Conservation (phyloP, 2,329 filamentous ascomycete species). For the Colletotrichum higginsianum region DNA sequence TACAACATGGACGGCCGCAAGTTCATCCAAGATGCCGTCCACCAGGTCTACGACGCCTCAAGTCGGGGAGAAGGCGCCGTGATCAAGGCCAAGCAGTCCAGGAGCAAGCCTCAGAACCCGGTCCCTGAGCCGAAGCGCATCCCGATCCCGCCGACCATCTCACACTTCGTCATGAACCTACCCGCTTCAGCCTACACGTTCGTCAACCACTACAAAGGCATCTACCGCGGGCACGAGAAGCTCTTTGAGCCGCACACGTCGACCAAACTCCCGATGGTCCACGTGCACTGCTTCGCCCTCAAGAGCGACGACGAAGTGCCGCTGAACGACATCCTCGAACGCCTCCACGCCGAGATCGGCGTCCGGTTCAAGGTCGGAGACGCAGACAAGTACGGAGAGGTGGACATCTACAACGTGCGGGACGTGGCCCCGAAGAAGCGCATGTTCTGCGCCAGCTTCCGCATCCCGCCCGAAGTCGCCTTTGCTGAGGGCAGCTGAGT, state of each 20-base stretch:
- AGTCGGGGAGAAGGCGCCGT: constrained; percentile 67
- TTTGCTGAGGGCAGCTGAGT: constrained; percentile 65
- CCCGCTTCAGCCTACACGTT: constrained; percentile 92
- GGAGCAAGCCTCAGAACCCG: constrained; percentile 53
- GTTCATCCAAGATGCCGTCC: constrained; percentile 83
- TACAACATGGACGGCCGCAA: constrained; percentile 86
- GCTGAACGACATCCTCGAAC: constrained; percentile 63
- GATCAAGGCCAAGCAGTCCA: constrained; percentile 63
- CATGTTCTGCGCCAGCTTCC: constrained; percentile 97
- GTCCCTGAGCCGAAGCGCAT: constrained; percentile 57
- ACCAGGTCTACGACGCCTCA: constrained; percentile 69
- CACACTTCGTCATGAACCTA: constrained; percentile 99
- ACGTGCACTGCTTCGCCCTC: constrained; percentile 94
- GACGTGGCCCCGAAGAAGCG: constrained; percentile 94
- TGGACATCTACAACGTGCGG: constrained; percentile 79
- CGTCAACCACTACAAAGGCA: constrained; percentile 79
- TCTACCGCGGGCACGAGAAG: constrained; percentile 80
- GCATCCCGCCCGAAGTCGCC: constrained; percentile 85
- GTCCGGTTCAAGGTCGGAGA: constrained; percentile 60
- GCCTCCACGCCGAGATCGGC: constrained; percentile 59
- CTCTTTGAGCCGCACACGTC: constrained; percentile 75
- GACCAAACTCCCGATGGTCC: constrained; percentile 81
- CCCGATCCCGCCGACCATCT: constrained; percentile 80
- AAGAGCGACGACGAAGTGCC: constrained; percentile 83
- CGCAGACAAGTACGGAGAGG: constrained; percentile 62